Conservation (phyloP, 257 asterid genomes). For the Catharanthus roseus region DNA sequence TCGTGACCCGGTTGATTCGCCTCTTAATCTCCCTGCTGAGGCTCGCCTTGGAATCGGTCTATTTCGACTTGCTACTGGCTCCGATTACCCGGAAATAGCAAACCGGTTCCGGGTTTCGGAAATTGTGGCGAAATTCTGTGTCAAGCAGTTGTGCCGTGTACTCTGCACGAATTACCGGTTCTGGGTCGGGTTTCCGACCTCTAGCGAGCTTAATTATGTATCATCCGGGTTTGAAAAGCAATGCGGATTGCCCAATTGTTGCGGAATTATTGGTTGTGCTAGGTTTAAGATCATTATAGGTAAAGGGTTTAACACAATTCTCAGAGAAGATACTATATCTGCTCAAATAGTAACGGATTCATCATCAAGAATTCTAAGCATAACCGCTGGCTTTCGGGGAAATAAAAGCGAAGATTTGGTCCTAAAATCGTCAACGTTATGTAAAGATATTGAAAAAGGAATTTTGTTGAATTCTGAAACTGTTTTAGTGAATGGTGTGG, state of each 20-base stretch:
- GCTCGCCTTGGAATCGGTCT: conserved; percentile 76
- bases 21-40: conserved; percentile 52
- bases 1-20: conserved; percentile 75
- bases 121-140: conserved; percentile 50
- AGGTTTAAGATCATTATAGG: conserved; percentile 34
- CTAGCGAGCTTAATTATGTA: conserved; percentile 44
- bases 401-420: conserved; percentile 33
- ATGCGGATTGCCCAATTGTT: conserved; percentile 74
- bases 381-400: conserved; percentile 67
- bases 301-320: not conserved
- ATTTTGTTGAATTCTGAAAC: conserved; percentile 31
- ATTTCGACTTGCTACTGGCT: conserved; percentile 68
- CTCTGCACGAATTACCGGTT: conserved; percentile 83
- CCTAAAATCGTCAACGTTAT: conserved; percentile 48
- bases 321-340: conserved; percentile 32
- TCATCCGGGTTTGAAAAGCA: conserved; percentile 54
- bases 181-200: conserved; percentile 75
- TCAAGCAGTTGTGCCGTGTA: conserved; percentile 78
- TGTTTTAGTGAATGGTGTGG: conserved; percentile 26
- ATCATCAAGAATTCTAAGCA: conserved; percentile 60
- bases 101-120: conserved; percentile 50
- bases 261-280: conserved; percentile 54
- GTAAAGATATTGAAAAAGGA: conserved; percentile 41
- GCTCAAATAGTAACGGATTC: conserved; percentile 76
- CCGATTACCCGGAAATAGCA: conserved; percentile 49